phyloP scores from a whole-genome alignment of 306 rosid genomes.

The Ziziphus jujuba region DNA sequence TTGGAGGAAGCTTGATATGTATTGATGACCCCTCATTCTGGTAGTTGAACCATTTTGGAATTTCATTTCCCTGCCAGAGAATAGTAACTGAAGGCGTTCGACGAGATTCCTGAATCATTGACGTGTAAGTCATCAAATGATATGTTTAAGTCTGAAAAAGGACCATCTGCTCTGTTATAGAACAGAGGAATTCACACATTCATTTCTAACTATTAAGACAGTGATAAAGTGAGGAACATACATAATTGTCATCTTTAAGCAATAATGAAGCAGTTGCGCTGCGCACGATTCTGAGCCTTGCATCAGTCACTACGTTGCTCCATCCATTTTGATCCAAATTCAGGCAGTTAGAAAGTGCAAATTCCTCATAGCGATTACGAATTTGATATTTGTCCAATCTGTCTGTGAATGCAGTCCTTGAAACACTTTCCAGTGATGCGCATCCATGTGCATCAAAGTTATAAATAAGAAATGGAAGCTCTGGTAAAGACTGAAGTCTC shows the following conservation, averaged over 20 bases:
- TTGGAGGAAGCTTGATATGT: conserved; percentile 3
- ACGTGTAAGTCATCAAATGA: not conserved
- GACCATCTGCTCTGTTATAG: no score
- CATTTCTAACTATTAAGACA: no score
- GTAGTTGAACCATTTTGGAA: conserved; percentile 17
- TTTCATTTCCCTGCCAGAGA: conserved; percentile 13
- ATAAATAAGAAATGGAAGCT: conserved; percentile 23
- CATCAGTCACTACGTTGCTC: conserved; percentile 11
- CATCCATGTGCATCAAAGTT: conserved; percentile 19
- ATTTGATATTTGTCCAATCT: not conserved
- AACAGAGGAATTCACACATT: no score
- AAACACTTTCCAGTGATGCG: conserved; percentile 24
- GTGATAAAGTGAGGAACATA: no score
- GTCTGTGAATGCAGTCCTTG: not conserved
- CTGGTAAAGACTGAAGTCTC: conserved; percentile 28
- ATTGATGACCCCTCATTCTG: not conserved
- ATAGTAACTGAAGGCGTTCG: not conserved
- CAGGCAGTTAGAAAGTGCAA: not conserved
- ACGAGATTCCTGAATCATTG: not conserved
- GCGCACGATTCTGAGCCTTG: not conserved
- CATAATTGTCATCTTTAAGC: no score
- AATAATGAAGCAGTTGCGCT: no score
- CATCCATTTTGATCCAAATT: not conserved
- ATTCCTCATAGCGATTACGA: not conserved
- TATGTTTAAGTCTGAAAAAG: no score